These are phyloP conservation scores for Picochlorum sp. DNA, from an alignment of 139 green algal species.

Conservation along the genomic window DNA sequence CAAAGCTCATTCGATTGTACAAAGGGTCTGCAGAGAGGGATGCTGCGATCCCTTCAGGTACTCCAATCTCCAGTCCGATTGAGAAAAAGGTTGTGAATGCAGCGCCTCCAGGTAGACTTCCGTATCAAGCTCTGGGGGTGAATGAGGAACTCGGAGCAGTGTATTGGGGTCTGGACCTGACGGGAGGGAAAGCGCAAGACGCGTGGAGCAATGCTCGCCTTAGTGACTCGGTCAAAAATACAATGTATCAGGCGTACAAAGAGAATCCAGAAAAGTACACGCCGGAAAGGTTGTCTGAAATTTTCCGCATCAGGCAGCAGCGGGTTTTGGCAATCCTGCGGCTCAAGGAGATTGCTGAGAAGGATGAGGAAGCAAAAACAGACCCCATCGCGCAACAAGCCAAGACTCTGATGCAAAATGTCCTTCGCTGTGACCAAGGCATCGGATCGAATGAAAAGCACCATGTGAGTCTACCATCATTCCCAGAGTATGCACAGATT, in stretches of 20 bases:
- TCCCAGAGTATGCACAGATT: conserved; percentile 30
- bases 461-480: conserved; percentile 33
- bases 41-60: not conserved
- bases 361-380: not conserved
- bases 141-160: conserved; percentile 16
- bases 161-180: conserved; percentile 28
- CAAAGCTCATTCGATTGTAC: conserved; percentile 1
- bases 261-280: conserved; percentile 16
- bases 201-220: conserved; percentile 26
- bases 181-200: conserved; percentile 18
- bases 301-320: conserved; percentile 47
- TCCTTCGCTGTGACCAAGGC: conserved; percentile 17
- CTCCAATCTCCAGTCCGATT: not conserved
- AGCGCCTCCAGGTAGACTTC: conserved; percentile 20
- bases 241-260: conserved; percentile 14
- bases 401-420: conserved; percentile 12
- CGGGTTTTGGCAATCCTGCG: conserved; percentile 52
- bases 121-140: conserved; percentile 27
- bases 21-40: not conserved
- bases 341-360: conserved; percentile 34
- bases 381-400: not conserved
- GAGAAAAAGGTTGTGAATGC: conserved; percentile 20
- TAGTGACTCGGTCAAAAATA: conserved; percentile 9
- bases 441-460: conserved; percentile 40
- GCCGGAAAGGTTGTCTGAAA: conserved; percentile 17